Evolutionary conservation across 2,329 filamentous ascomycete genomes (phyloP), one percentile per base, ranked within the genome.

Genomic region (Clonostachys sp.): DNA sequence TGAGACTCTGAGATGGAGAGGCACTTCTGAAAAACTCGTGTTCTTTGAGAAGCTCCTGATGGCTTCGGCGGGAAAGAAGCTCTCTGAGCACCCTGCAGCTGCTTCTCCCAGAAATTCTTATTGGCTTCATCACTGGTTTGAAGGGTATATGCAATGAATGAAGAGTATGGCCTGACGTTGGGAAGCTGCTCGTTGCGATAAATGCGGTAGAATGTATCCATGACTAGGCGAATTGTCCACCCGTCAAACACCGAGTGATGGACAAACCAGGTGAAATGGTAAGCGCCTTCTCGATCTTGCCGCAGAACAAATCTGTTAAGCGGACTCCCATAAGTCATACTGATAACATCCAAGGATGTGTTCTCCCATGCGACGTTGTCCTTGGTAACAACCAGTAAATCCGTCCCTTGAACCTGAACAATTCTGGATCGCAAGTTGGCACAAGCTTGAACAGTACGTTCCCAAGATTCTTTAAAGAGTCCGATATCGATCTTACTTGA

Each of bases 231-330:
- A 18, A 45, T 36, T 12, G 54, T 56, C 55, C 55, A 60, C 6
- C 58, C 60, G 38, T 62, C 60, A 34, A 59, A 59, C 1, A 60
- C 34, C 3, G 58, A 50, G 34, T 62, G 60, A 20, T 62, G 60
- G 3, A 51, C 50, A 5, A 55, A 56, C 48, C 54, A 57, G 5
- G 57, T 48, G 13, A 62, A 56, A 7, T 42, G 55, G 12, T 12
- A 35, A 35, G 14, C 14, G 12, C 18, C 17, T 7, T 34, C 42
- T 18, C 8, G 20, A 12, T 34, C 42, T 12, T 42, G 13, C 24
- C 39, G 36, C 17, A 39, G 36, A 39, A 39, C 36, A 18, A n/a
- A 39, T 18, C 36, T 39, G 36, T 39, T 55, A 49, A n/a, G 52
- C 47, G 16, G 13, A 8, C n/a, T 41, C 42, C 8, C 17, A 13